Percentiles rank a stretch among this genome's conserved stretches.
phyloP scores from a whole-genome alignment of 106 monocot genomes.

The Phalaenopsis aphrodite region DNA sequence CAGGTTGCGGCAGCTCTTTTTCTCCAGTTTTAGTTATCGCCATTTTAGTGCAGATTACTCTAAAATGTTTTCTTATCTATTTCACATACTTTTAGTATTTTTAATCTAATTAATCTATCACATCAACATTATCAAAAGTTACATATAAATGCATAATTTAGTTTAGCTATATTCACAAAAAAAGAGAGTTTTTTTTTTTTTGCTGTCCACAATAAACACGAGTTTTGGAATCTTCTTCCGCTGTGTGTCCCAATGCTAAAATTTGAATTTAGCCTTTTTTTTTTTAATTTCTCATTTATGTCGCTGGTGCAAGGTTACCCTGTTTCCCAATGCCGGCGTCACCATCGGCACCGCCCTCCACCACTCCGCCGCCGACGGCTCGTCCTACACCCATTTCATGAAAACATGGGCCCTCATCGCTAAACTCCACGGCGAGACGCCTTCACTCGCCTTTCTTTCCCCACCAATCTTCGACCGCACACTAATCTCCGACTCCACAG shows the following conservation, averaged over 20 bases:
- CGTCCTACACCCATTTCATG: constrained; percentile 22
- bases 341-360: constrained; percentile 25
- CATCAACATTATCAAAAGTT: no score
- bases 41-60: no score
- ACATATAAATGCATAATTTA: no score
- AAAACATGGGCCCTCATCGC: constrained; percentile 23
- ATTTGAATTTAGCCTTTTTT: neutral
- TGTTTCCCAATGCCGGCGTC: constrained; percentile 27
- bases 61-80: no score
- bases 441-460: neutral
- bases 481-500: constrained; percentile 5
- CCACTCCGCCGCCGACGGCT: constrained; percentile 33
- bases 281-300: neutral
- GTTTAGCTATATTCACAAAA: neutral
- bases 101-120: neutral
- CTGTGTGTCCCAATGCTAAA: no score
- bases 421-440: neutral
- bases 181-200: neutral
- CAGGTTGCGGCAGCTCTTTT: constrained; percentile 4
- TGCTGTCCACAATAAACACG: no score
- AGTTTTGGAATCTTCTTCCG: neutral
- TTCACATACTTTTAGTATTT: neutral
- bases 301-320: constrained; percentile 10
- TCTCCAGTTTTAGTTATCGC: no score
- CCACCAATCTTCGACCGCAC: constrained; percentile 15